Percentiles rank a stretch among this genome's conserved stretches.
Evolutionary conservation across 805 yeast species (phyloP).

Genomic region (Hanseniaspora valbyensis): DNA sequence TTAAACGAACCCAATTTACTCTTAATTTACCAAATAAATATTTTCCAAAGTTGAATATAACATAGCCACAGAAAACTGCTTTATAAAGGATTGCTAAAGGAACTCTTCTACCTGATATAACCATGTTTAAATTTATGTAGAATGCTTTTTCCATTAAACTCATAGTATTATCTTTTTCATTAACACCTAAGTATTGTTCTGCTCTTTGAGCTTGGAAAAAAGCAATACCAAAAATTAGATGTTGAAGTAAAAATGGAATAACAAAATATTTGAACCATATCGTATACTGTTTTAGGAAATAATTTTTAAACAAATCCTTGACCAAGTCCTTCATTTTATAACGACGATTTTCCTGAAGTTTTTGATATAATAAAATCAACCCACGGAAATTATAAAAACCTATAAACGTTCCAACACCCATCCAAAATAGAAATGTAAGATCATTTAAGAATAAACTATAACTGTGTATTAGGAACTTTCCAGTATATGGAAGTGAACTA

Average conservation of each 20-base stretch:
- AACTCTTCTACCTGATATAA: not conserved
- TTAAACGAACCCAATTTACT: constrained; percentile 1
- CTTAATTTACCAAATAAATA: not conserved
- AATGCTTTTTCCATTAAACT: not conserved
- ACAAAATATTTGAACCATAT: not conserved
- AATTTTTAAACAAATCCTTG: not conserved
- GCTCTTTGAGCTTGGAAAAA: not conserved
- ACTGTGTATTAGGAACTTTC: not conserved
- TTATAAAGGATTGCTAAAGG: not conserved
- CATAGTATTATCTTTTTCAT: not conserved
- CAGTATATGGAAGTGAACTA: not conserved
- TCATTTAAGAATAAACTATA: not conserved
- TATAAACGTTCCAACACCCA: not conserved
- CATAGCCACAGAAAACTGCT: not conserved
- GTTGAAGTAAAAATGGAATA: not conserved
- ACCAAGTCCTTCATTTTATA: not conserved
- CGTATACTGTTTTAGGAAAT: not conserved
- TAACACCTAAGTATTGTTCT: not conserved
- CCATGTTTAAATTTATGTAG: not conserved
- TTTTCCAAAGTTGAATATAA: not conserved
- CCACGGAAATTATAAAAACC: not conserved
- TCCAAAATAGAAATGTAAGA: not conserved
- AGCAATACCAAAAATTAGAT: not conserved
- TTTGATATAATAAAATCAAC: not conserved
- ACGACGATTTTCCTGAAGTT: not conserved